A percentile compares a stretch with the other conserved stretches of the same genome.
Evolutionary conservation across 139 green algal genomes (phyloP).

Genomic region (Tetratostichococcus sp.): DNA sequence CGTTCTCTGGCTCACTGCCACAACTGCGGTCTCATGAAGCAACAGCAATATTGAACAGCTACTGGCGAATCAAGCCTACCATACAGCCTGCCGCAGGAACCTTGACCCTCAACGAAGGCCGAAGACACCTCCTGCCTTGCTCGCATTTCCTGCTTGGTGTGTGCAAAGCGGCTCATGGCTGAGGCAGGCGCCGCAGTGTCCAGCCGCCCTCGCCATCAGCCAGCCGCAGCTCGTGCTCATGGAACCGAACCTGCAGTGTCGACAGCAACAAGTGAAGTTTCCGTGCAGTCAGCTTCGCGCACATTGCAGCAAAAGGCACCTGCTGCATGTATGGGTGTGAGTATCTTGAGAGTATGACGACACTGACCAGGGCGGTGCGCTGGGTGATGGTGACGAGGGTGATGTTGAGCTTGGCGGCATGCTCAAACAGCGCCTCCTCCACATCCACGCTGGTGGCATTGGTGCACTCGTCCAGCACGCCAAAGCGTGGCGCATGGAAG

Average conservation of each 20-base stretch:
- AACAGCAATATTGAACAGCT: no score
- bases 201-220: conserved; percentile 59
- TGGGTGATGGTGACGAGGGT: conserved; percentile 58
- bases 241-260: conserved; percentile 31
- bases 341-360: neutral
- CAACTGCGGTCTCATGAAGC: no score
- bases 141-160: no score
- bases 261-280: no score
- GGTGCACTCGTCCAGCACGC: conserved; percentile 73
- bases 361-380: conserved; percentile 49
- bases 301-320: no score
- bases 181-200: conserved; percentile 38
- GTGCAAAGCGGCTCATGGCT: neutral
- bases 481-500: conserved; percentile 62
- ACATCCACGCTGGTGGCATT: conserved; percentile 72
- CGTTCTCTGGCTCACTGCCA: no score
- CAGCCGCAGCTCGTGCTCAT: conserved; percentile 62
- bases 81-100: no score
- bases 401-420: conserved; percentile 32
- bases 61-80: no score
- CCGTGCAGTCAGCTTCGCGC: no score
- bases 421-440: conserved; percentile 59
- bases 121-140: no score
- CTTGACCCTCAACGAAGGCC: no score
- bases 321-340: no score